phyloP scores from a whole-genome alignment of 768 basidiomycete genomes.

The Mycena pura region DNA sequence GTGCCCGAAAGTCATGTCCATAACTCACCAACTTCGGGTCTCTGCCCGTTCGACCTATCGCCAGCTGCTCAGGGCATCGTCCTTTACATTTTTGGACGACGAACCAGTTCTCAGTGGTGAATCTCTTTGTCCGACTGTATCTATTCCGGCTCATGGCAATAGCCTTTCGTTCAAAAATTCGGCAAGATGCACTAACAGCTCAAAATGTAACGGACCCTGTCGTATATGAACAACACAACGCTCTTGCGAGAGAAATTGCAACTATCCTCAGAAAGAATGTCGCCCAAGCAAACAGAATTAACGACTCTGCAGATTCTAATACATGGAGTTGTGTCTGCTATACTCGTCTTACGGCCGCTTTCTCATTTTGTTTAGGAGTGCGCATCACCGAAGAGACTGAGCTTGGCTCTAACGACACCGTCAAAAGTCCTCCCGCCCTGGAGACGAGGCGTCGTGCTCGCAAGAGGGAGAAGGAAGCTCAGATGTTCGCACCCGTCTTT shows the following conservation, averaged over 20 bases:
- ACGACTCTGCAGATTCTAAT: constrained; percentile 40
- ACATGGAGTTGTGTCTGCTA: constrained; percentile 56
- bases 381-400: constrained; percentile 83
- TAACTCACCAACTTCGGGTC: constrained; percentile 63
- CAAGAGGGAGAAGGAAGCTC: constrained; percentile 47
- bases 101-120: constrained; percentile 59
- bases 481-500: constrained; percentile 28
- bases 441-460: constrained; percentile 56
- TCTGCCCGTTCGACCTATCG: constrained; percentile 80
- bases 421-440: constrained; percentile 64
- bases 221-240: constrained; percentile 59
- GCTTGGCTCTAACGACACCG: constrained; percentile 81
- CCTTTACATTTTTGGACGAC: constrained; percentile 73
- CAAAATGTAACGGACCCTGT: constrained; percentile 50
- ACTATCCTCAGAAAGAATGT: constrained; percentile 79
- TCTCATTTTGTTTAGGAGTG: constrained; percentile 55
- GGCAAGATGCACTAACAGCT: constrained; percentile 58
- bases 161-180: constrained; percentile 81
- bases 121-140: not conserved
- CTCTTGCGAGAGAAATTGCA: constrained; percentile 75
- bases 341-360: not conserved
- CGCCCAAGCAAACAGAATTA: constrained; percentile 74
- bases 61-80: constrained; percentile 69
- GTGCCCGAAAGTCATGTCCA: constrained; percentile 48
- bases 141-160: not conserved